Evolutionary conservation across 305 asterid genomes (phyloP).

Genomic region (Ilex paraguariensis): DNA sequence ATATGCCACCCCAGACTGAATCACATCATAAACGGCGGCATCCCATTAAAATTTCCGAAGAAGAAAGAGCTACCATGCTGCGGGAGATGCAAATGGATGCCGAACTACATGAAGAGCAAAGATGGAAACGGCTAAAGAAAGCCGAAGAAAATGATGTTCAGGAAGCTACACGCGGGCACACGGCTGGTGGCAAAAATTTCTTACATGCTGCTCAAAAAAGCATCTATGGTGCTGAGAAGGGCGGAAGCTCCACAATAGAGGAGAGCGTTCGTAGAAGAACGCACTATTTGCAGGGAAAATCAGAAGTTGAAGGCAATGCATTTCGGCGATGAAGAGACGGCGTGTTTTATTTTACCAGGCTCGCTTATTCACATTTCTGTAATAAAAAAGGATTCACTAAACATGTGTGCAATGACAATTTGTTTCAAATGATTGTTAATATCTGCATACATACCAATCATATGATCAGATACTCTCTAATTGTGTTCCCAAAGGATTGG

Average conservation of each 20-base stretch:
- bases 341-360: too few relatives aligned
- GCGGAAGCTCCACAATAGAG: slow-evolving; percentile 91
- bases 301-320: slow-evolving; percentile 68
- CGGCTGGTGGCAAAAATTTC: slow-evolving; percentile 64
- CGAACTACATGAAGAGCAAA: slow-evolving; percentile 78
- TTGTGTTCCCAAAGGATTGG: too few relatives aligned
- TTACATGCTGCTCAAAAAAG: slow-evolving; percentile 76
- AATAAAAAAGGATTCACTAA: too few relatives aligned
- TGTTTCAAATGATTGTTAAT: too few relatives aligned
- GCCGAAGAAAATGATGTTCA: slow-evolving; percentile 77
- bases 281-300: slow-evolving; percentile 70
- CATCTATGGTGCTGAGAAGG: slow-evolving; percentile 83
- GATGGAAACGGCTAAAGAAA: slow-evolving; percentile 83
- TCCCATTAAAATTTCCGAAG: slow-evolving; percentile 61
- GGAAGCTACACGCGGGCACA: slow-evolving; percentile 45
- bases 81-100: slow-evolving; percentile 97
- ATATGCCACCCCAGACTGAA: slow-evolving; percentile 33
- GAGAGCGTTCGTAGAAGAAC: slow-evolving; percentile 92
- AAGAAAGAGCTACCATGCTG: slow-evolving; percentile 84
- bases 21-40: slow-evolving; percentile 32
- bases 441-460: too few relatives aligned
- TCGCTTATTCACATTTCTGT: too few relatives aligned
- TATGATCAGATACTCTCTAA: too few relatives aligned
- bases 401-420: too few relatives aligned
- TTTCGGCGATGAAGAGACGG: slow-evolving; percentile 43